Percentiles rank a stretch among this genome's conserved stretches.
phyloP scores from a whole-genome alignment of 805 yeast genomes.

The Saccharomycopsis babjevae region DNA sequence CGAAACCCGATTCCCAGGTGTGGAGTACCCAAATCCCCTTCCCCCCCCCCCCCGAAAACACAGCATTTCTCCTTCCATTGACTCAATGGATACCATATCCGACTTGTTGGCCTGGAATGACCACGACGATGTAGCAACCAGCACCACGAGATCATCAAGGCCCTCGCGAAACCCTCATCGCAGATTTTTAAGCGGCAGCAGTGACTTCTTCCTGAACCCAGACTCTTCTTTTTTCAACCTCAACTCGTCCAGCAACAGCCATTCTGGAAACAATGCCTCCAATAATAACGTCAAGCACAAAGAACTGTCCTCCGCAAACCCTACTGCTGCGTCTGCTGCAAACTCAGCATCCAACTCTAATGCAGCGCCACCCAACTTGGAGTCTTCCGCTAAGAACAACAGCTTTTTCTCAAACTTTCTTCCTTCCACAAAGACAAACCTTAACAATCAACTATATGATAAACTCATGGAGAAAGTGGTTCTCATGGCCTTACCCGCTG shows the following conservation, averaged over 20 bases:
- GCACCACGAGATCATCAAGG: neutral
- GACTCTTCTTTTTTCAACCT: neutral
- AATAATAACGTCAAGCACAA: neutral
- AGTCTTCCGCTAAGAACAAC: neutral
- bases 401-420: slow-evolving; percentile 5
- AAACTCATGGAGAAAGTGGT: slow-evolving; percentile 62
- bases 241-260: neutral
- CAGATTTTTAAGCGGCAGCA: neutral
- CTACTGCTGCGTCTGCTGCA: neutral
- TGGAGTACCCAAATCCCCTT: no score
- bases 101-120: slow-evolving; percentile 10
- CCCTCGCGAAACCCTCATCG: neutral
- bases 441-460: slow-evolving; percentile 42
- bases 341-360: neutral
- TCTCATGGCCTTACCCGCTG: slow-evolving; percentile 60
- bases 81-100: slow-evolving; percentile 12
- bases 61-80: no score
- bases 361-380: neutral
- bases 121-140: neutral
- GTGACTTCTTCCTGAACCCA: slow-evolving; percentile 1
- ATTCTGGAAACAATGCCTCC: neutral
- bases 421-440: slow-evolving; percentile 14
- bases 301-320: neutral
- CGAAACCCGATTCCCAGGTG: no score
- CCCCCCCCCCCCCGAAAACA: no score